Conservation (phyloP, 176 grass and related monocot genomes). For the Avena eriantha region DNA sequence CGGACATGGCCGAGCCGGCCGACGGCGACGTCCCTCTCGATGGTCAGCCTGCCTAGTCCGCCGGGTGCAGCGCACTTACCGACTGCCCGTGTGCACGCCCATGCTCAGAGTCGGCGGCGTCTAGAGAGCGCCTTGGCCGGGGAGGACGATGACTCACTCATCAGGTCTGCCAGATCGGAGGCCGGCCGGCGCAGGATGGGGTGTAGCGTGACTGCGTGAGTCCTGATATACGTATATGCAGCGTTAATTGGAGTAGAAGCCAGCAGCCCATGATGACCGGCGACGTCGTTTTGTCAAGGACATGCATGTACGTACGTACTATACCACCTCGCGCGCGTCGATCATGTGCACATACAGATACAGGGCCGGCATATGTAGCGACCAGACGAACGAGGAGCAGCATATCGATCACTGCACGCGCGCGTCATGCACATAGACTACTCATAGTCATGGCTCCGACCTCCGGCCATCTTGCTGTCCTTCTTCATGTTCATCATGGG, state of each 20-base stretch:
- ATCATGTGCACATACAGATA: background rate
- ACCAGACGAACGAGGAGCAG: background rate
- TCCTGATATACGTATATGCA: too few species aligned
- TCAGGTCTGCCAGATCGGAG: background rate
- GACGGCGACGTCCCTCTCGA: background rate
- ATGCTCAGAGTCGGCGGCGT: background rate
- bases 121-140: background rate
- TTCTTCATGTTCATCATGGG: background rate
- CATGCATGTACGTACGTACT: background rate
- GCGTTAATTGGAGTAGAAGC: background rate
- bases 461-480: slow-evolving; percentile 28
- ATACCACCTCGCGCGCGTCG: too few species aligned
- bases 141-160: background rate
- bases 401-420: slow-evolving; percentile 17
- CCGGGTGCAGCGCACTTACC: background rate
- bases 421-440: slow-evolving; percentile 8
- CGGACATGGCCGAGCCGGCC: background rate
- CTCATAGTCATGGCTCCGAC: slow-evolving; percentile 15
- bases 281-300: background rate
- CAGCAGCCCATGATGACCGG: background rate
- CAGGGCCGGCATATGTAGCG: background rate
- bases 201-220: too few species aligned
- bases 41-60: background rate
- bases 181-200: background rate
- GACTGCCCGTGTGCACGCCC: slow-evolving; percentile 10